Conservation (phyloP, 805 yeast genomes). For the Starmerella kuoi region DNA sequence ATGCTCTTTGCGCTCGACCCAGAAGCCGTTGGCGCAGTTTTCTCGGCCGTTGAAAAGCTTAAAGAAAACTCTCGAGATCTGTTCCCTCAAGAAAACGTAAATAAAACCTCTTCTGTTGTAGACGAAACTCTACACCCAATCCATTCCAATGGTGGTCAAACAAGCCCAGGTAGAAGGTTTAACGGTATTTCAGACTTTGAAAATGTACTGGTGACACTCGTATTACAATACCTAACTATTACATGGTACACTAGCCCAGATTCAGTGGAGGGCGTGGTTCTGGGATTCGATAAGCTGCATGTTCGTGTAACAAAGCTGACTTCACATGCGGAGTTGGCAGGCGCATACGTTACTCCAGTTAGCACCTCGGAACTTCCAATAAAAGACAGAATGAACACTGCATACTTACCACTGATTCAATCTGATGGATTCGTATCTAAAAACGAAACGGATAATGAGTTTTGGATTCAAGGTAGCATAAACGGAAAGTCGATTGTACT, state of each 20-base stretch:
- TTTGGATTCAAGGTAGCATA: slow-evolving; percentile 16
- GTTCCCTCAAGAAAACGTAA: neutral
- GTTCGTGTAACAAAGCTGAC: slow-evolving; percentile 47
- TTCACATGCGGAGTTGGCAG: slow-evolving; percentile 58
- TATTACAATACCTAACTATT: slow-evolving; percentile 44
- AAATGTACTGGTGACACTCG: slow-evolving; percentile 11
- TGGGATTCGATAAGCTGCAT: slow-evolving; percentile 66
- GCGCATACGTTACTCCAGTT: slow-evolving; percentile 56
- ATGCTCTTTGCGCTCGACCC: slow-evolving; percentile 19
- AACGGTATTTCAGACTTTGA: slow-evolving; percentile 3
- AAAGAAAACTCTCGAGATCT: slow-evolving; percentile 7
- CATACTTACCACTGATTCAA: slow-evolving; percentile 24
- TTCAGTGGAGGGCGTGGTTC: slow-evolving; percentile 52
- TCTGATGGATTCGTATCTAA: slow-evolving; percentile 14
- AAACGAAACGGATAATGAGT: slow-evolving; percentile 4
- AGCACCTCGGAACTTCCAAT: slow-evolving; percentile 17
- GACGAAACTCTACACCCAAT: neutral
- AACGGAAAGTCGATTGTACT: slow-evolving; percentile 25
- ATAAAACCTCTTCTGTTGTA: neutral
- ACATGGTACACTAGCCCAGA: slow-evolving; percentile 46
- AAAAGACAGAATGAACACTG: slow-evolving; percentile 22
- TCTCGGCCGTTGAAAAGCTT: slow-evolving; percentile 14
- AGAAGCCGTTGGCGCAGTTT: slow-evolving; percentile 17
- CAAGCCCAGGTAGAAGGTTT: neutral
- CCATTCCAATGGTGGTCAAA: neutral